Evolutionary conservation across 2,329 filamentous ascomycete species (phyloP).

Genomic region (Fusarium xylarioides): DNA sequence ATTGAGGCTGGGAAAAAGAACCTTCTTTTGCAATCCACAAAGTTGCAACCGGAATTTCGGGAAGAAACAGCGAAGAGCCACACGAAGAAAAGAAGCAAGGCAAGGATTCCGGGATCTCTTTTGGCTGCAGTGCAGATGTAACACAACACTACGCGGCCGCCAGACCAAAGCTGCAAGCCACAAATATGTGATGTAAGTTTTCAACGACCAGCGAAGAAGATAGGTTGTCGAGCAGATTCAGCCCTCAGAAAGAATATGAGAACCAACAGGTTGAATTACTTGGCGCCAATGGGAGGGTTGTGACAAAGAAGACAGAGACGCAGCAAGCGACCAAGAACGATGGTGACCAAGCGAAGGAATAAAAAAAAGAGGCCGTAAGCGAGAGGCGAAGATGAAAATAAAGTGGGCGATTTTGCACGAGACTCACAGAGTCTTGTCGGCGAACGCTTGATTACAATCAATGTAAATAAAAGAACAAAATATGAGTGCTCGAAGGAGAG

Average conservation of each 20-base stretch:
- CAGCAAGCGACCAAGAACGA: neutral
- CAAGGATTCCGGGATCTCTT: constrained; percentile 21
- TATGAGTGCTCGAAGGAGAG: constrained; percentile 22
- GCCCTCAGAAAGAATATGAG: neutral
- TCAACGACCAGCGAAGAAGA: constrained; percentile 34
- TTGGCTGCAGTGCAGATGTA: constrained; percentile 29
- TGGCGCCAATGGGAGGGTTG: constrained; percentile 6
- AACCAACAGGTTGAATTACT: neutral
- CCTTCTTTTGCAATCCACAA: neutral
- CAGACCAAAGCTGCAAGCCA: constrained; percentile 29
- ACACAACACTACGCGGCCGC: constrained; percentile 14
- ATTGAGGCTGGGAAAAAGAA: neutral
- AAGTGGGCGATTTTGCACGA: constrained; percentile 19
- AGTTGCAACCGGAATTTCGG: neutral
- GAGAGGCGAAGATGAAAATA: constrained; percentile 24
- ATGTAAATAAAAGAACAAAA: constrained; percentile 13
- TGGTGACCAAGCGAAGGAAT: neutral
- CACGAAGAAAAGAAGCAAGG: neutral
- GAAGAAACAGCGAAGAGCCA: constrained; percentile 13
- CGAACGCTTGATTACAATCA: constrained; percentile 22
- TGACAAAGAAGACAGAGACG: neutral
- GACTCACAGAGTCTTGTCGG: constrained; percentile 30
- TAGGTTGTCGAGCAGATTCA: neutral
- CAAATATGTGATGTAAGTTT: constrained; percentile 34
- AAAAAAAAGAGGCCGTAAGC: constrained; percentile 24